Conservation (phyloP, 495 filamentous ascomycete species). For the Penicillium verhagenii region DNA sequence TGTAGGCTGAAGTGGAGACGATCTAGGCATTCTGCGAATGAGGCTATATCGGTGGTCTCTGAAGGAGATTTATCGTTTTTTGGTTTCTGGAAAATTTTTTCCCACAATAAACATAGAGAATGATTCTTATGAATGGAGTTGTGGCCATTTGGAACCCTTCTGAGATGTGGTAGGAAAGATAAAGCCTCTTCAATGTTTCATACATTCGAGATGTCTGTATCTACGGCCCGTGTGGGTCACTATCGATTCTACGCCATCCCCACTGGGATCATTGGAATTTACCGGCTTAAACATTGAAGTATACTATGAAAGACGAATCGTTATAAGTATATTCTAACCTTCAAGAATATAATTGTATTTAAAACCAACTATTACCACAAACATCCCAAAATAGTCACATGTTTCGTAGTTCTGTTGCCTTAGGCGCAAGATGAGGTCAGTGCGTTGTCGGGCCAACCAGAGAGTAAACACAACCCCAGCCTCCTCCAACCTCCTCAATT, state of each 20-base stretch:
- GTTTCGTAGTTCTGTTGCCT: not conserved
- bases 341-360: not conserved
- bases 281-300: not conserved
- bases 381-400: not conserved
- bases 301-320: no score
- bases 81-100: no score
- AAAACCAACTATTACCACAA: not conserved
- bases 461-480: constrained; percentile 40
- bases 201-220: not conserved
- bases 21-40: no score
- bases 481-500: constrained; percentile 48
- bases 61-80: no score
- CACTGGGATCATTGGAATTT: not conserved
- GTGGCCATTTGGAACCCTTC: no score
- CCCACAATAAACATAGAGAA: no score
- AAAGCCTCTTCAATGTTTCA: no score
- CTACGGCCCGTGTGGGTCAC: not conserved
- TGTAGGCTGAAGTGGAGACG: no score
- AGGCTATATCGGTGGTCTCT: no score
- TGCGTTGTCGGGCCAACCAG: constrained; percentile 33
- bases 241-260: not conserved
- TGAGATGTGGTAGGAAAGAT: no score
- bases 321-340: no score
- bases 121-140: no score
- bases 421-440: not conserved